A percentile compares a stretch with the other conserved stretches of the same genome.
Conservation (phyloP, 202 grass and related monocot species). For the Panicum hallii region DNA sequence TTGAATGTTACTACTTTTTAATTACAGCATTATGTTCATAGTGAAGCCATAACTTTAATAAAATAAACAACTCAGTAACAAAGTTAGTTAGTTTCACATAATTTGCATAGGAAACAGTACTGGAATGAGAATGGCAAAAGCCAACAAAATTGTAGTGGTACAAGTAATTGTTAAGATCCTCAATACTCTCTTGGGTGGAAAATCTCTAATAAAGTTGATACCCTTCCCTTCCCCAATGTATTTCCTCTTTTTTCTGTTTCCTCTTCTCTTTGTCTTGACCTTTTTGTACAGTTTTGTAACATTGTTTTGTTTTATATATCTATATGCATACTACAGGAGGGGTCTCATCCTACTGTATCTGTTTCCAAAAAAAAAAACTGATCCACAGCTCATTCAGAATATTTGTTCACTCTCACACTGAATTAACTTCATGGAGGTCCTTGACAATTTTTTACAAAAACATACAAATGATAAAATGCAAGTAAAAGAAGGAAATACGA, state of each 20-base stretch:
- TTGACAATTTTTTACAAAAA: background rate
- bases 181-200: background rate
- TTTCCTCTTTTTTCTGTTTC: background rate
- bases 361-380: background rate
- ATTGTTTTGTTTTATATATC: background rate
- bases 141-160: background rate
- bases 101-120: background rate
- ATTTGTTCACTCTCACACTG: conserved; percentile 4
- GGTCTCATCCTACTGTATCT: background rate
- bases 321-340: background rate
- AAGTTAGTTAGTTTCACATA: background rate
- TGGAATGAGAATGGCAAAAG: background rate
- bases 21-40: too few relatives aligned
- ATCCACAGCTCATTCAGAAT: background rate
- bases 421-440: conserved; percentile 15
- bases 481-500: conserved; percentile 1
- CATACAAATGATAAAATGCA: background rate
- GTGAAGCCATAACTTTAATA: too few relatives aligned
- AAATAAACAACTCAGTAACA: background rate
- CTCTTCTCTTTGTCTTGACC: background rate
- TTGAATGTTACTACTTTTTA: too few relatives aligned
- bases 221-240: background rate
- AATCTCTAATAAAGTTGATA: background rate
- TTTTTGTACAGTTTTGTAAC: background rate
- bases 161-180: background rate